phyloP scores from a whole-genome alignment of 2,329 filamentous ascomycete genomes.

The Fusarium ramigenum region DNA sequence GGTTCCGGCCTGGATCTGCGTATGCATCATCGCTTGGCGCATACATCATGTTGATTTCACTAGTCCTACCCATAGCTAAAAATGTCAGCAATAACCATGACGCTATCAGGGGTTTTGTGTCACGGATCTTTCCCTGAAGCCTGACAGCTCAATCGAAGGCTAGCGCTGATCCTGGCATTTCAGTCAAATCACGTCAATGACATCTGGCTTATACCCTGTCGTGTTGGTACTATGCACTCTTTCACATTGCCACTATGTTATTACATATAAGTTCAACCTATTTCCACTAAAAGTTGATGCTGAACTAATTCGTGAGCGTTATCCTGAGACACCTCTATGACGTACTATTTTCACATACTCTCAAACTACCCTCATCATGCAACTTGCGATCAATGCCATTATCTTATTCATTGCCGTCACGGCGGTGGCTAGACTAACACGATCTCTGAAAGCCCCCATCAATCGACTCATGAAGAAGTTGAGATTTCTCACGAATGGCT shows the following conservation, averaged over 20 bases:
- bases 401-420: accelerated
- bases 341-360: too few relatives aligned
- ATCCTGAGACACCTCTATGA: too few relatives aligned
- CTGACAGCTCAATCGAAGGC: neutral
- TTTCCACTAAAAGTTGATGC: accelerated
- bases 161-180: neutral
- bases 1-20: neutral
- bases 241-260: accelerated
- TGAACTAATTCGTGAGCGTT: accelerated
- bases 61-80: neutral
- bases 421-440: neutral
- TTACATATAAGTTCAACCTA: neutral
- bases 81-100: neutral
- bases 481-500: neutral
- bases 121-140: neutral
- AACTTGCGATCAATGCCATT: neutral
- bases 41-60: neutral
- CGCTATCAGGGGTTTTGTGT: neutral
- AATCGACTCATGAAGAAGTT: neutral
- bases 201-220: neutral
- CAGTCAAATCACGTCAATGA: neutral
- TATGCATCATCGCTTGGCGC: neutral
- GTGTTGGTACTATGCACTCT: accelerated
- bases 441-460: neutral
- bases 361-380: neutral